Evolutionary conservation across 805 yeast species (phyloP), one percentile per base, ranked within the genome.

Genomic region (Teunomyces pallodes): DNA sequence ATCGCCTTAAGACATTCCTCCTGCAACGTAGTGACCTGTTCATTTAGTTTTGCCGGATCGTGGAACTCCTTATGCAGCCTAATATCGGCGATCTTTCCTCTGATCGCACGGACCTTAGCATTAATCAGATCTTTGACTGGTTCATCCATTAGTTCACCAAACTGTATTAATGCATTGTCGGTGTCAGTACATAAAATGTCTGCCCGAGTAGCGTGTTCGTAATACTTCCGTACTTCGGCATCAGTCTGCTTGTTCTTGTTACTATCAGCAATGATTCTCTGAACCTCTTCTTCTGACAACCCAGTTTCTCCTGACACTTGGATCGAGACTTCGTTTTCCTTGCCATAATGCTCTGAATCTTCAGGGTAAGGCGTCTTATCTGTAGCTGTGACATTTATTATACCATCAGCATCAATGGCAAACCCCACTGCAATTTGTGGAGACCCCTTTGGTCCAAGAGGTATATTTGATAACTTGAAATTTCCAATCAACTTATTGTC

Each of bases 101-200:
- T 58, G 36, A 72, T 59, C 0, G 46, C 56, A 12, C 42, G 49
- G 1, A 71, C 49, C 31, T 46, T 52, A 1, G 24, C 42, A 5
- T 36, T 30, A 10, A 73, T 67, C 6, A 33, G 46, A 1, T 52
- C 49, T 62, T 74, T 79, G 58, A 84, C 90, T 51, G 72, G 81
- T 5, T 62, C 52, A 3, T 65, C 70, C 76, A 82, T 75, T 7
- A 67, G 51, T 6, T 68, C 65, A 7, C 77, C 76, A 61, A 86
- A 90, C 70, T 88, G 96, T 55, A 75, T 74, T 53, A 94, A 73
- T 8, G 96, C 92, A 69, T 79, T 79, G 68, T 90, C 97, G 45
- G 96, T 90, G 67, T 94, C 99, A 60, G 86, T 84, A 57, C 90
- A 81, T 45, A 86, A 76, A 58, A 86, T 82, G 55, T 86, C 95